Evolutionary conservation across 495 filamentous ascomycete genomes (phyloP).

Genomic region (Chaetomidium leptoderma): DNA sequence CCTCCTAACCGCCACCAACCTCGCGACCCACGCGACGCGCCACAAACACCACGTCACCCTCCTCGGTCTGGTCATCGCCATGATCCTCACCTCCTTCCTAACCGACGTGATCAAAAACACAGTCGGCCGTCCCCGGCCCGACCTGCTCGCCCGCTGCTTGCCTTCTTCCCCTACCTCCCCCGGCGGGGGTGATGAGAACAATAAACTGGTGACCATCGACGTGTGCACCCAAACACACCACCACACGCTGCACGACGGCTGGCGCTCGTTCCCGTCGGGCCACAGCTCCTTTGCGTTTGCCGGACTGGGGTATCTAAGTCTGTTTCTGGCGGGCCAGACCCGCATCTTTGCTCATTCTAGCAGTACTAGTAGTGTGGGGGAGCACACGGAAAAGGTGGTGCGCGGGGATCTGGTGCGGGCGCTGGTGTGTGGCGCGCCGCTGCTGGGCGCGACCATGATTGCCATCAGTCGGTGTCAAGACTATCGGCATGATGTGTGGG

Average conservation of each 20-base stretch:
- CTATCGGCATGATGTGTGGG: slow-evolving; percentile 91
- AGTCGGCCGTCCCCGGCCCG: slow-evolving; percentile 84
- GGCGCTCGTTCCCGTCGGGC: slow-evolving; percentile 87
- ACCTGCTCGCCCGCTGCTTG: slow-evolving; percentile 83
- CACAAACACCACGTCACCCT: slow-evolving; percentile 86
- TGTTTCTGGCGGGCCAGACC: slow-evolving; percentile 77
- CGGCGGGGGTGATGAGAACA: no score
- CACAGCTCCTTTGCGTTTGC: slow-evolving; percentile 83
- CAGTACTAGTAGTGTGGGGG: background rate
- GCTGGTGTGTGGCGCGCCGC: slow-evolving; percentile 62
- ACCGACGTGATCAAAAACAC: slow-evolving; percentile 92
- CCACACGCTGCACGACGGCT: slow-evolving; percentile 84
- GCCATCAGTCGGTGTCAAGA: slow-evolving; percentile 89
- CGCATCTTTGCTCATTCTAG: slow-evolving; percentile 70
- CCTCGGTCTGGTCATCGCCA: slow-evolving; percentile 69
- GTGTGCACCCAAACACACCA: slow-evolving; percentile 77
- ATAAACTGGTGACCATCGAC: slow-evolving; percentile 65
- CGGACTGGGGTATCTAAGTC: slow-evolving; percentile 75
- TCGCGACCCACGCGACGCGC: slow-evolving; percentile 51
- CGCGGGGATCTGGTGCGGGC: slow-evolving; percentile 58
- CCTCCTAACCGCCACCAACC: slow-evolving; percentile 61
- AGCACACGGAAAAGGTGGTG: slow-evolving; percentile 27
- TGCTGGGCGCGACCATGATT: slow-evolving; percentile 79
- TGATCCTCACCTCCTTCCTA: slow-evolving; percentile 74
- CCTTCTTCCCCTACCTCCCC: no score